Base-by-base conservation (phyloP, 805 yeast species). In the Saccharomycopsis babjevae region DNA sequence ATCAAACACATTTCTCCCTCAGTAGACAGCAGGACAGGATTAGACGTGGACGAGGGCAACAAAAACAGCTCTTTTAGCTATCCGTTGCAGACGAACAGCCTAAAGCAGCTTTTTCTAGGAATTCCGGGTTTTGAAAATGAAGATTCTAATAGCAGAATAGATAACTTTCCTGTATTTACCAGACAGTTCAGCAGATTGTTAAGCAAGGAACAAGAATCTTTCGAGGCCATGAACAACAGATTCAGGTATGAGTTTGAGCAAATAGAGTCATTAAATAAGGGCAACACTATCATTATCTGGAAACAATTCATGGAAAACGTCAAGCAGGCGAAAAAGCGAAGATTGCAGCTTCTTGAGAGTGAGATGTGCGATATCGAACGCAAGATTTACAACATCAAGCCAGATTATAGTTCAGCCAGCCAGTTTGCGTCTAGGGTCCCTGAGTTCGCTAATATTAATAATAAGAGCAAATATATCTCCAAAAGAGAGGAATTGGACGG, bases 331-430 rank as follows among this genome's bases (percentile, higher is more conserved):
- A 58, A 52, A 38, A 32, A 40, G 22, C 20, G 57, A 5, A 34
- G 15, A 5, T 18, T 36, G 20, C 43, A 54, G 22, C 40, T 30
- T 8, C 25, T 61, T 10, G 50, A 46, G 28, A n/a, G 28, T 2
- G 60, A 59, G 50, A 52, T 61, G n/a, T 43, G 22, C 20, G 16
- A 16, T 5, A 52, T 59, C n/a, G 64, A 61, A 30, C 36, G 54
- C 3, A 58, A 50, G 39, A 22, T 61, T 13, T 61, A 61, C 32
- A 59, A 61, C 32, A n/a, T 58, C 11, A 56, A 50, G 16, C 57
- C 46, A 2, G 40, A 55, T 8, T 25, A 55, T 16, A 38, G 40
- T 20, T 40, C 28, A 10, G 52, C 30, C 15, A 46, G 52, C 28
- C 52, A 46, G 13, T 46, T 46, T 46, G 13, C 52, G 1, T 46